Base-by-base conservation (phyloP, 192 early-diverging fungal genomes). In the Chytriomyces hyalinus region DNA sequence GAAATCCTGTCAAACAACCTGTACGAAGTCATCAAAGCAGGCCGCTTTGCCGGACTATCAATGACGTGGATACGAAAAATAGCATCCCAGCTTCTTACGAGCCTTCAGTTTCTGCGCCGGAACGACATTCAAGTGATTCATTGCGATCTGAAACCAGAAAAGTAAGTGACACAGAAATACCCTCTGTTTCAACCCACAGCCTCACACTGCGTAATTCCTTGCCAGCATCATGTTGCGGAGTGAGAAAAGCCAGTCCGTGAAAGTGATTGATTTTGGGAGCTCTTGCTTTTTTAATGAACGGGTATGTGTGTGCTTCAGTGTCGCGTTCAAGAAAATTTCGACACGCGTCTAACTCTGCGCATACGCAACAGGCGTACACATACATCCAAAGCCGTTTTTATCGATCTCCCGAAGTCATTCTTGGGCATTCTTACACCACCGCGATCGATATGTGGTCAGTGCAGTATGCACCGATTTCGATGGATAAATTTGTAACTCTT, bases 181-280 rank as follows among this genome's bases (percentile, higher is more conserved):
- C 15, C 48, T 60, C 59, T 36, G 51, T 7, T 69, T 65, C 36
- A 65, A 26, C 22, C 64, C n/a, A 6, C 64, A 2, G 3, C n/a
- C n/a, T 36, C 64, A 20, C 53, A 2, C 4, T 57, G 13, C 13
- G 3, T 57, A 57, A 57, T n/a, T n/a, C 13, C 13, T 20, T 20
- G 1, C 3, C 53, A 57, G 53, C 20, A 28, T 73, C 24, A 24
- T 66, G 51, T 3, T n/a, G 15, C 48, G 64, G n/a, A 22, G 73
- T 64, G 64, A n/a, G 15, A 13, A 22, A 63, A 17, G n/a, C 63
- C 66, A 57, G 20, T 46, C 22, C 22, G 45, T 86, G 26, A 85
- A 86, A 61, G 70, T 86, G 4, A 86, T 86, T 49, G 85, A 86
- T 51, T 86, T 86, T 76, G 85, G 85, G 28, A 83, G 81, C 76